Base-by-base conservation (phyloP, 257 asterid species). In the Avicennia marina region DNA sequence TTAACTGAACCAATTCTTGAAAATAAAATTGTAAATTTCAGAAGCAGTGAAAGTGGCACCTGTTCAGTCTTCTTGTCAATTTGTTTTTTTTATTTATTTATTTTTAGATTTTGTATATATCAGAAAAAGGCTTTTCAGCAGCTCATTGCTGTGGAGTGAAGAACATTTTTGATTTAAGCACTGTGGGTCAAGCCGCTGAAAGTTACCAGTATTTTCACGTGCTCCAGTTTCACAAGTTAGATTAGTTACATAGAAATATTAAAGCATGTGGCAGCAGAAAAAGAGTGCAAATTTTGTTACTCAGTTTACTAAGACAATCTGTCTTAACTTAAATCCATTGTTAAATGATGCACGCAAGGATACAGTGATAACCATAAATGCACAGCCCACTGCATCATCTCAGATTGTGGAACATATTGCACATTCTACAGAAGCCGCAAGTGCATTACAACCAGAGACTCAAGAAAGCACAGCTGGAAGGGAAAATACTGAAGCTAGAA, bases 281-380 rank as follows among this genome's bases (percentile, higher is more conserved):
- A 29, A n/a, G n/a, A n/a, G 33, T 2, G 5, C 33, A 29, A 2
- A 2, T 2, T 29, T 29, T 29, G 33, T 29, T 43, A 13, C 21
- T 7, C 49, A 12, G 12, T 4, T 7, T 4, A 29, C 49, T 27
- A 2, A 20, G 10, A 43, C 17, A 44, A 19, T 19, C 27, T 4
- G 17, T 9, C 12, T n/a, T n/a, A n/a, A n/a, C n/a, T n/a, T n/a
- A n/a, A 45, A 21, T 36, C 38, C 40, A 8, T 9, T 56, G 9
- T 38, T 38, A 62, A 64, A 22, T 63, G 55, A 67, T 60, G 75
- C 96, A 90, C 94, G 78, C 64, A 73, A 67, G 44, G 82, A 82
- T 47, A 72, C 89, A 0, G 65, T 73, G 60, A 75, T 90, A 67
- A 73, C 66, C 13, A 74, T 87, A 50, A 85, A 69, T 60, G 53